Base-by-base conservation (phyloP, 192 early-diverging fungal species). In the Linnemannia elongata region DNA sequence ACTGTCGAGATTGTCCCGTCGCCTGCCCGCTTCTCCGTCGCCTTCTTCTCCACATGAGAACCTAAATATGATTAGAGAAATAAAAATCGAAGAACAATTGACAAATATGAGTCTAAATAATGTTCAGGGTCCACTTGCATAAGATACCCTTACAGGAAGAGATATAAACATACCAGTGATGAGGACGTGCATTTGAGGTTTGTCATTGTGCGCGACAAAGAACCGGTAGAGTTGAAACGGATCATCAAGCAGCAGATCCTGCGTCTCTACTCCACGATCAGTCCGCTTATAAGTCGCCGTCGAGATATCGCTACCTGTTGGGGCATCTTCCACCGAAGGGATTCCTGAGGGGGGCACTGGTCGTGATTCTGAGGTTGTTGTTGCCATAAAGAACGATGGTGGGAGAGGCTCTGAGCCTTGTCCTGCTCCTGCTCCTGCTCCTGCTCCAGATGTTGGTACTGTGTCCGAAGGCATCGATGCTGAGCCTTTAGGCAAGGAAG, bases 141-240 rank as follows among this genome's bases (percentile, higher is more conserved):
- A 45, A 45, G 12, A 45, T 39, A 45, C 44, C 12, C 2, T 13
- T 18, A 72, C 8, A 27, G 12, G 30, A 78, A 71, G 55, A 39
- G 60, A 36, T 27, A 20, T 5, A 38, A 27, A 42, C 60, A n/a
- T 42, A 84, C 88, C 80, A n/a, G 88, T 80, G 36, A 89, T 79
- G 44, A 82, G 72, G 41, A 89, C 68, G 74, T 84, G 83, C 88
- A 89, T 89, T 33, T 74, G 71, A n/a, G 88, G 88, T 36, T 72
- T 73, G 30, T 89, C 83, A 35, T 89, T 89, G 38, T 89, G 88
- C 17, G 76, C 88, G 17, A 89, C 80, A 78, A 89, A 81, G 70
- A 86, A 89, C 47, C 88, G 66, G 33, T 85, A 82, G n/a, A 89
- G 54, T 42, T 86, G 84, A 36, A 77, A 86, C 8, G 84, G 84